phyloP scores from a whole-genome alignment of 2,329 filamentous ascomycete genomes.

The Microsporum ferrugineum region DNA sequence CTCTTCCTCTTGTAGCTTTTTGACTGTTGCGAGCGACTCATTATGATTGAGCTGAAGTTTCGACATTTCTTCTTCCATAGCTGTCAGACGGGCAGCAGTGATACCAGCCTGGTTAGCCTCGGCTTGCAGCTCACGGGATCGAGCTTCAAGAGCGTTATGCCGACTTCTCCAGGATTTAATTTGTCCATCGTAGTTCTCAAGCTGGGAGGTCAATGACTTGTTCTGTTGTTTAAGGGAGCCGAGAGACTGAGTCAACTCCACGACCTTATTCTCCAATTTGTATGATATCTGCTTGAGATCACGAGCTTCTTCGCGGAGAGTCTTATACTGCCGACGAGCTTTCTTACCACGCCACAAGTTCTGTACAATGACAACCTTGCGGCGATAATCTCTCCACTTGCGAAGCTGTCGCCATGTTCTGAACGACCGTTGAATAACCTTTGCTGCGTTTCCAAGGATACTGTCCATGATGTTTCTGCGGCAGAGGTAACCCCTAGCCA shows the following conservation, averaged over 20 bases:
- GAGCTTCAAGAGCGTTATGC: slow-evolving; percentile 77
- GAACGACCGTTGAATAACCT: slow-evolving; percentile 85
- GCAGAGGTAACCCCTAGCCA: slow-evolving; percentile 82
- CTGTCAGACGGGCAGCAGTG: slow-evolving; percentile 74
- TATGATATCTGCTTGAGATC: slow-evolving; percentile 99
- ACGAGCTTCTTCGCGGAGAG: slow-evolving; percentile 81
- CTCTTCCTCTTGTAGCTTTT: slow-evolving; percentile 90
- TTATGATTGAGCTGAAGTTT: slow-evolving; percentile 80
- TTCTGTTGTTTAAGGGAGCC: slow-evolving; percentile 91
- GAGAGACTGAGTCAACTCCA: slow-evolving; percentile 88
- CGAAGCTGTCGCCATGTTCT: slow-evolving; percentile 66
- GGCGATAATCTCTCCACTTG: slow-evolving; percentile 77
- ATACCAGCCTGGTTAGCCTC: slow-evolving; percentile 98
- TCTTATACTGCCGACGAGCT: slow-evolving; percentile 79
- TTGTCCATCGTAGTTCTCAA: slow-evolving; percentile 92
- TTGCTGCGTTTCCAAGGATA: slow-evolving; percentile 79
- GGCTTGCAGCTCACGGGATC: slow-evolving; percentile 85
- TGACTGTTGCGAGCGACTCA: slow-evolving; percentile 80
- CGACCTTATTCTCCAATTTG: slow-evolving; percentile 98
- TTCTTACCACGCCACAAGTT: slow-evolving; percentile 79
- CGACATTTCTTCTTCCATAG: slow-evolving; percentile 92
- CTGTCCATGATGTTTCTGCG: slow-evolving; percentile 90
- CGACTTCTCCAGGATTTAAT: slow-evolving; percentile 92
- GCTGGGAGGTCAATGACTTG: slow-evolving; percentile 73
- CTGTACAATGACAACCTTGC: slow-evolving; percentile 80